Percentiles rank a stretch among this genome's conserved stretches.
These are phyloP conservation scores for Penicillium sp. DNA, from an alignment of 2,329 filamentous ascomycete genomes.

Conservation along the genomic window DNA sequence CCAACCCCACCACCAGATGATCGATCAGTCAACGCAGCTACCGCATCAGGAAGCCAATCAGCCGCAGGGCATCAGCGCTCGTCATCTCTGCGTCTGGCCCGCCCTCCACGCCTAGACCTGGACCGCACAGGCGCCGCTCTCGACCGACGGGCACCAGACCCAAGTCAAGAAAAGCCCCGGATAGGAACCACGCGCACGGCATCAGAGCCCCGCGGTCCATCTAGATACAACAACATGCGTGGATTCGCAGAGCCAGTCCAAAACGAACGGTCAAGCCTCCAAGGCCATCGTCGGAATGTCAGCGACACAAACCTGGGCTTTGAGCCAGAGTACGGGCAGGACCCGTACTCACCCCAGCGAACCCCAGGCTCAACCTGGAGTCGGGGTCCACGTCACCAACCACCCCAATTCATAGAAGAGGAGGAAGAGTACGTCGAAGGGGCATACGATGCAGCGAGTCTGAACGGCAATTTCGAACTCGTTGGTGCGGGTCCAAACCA, in stretches of 20 bases:
- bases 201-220: slow-evolving; percentile 53
- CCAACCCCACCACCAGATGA: slow-evolving; percentile 97
- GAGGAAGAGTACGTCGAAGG: slow-evolving; percentile 74
- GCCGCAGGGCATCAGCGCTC: slow-evolving; percentile 38
- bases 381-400: slow-evolving; percentile 34
- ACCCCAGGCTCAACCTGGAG: slow-evolving; percentile 44
- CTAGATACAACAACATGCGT: slow-evolving; percentile 32
- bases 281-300: slow-evolving; percentile 31
- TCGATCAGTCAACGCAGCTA: slow-evolving; percentile 58
- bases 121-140: slow-evolving; percentile 31
- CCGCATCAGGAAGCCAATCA: slow-evolving; percentile 26
- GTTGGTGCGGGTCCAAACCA: slow-evolving; percentile 50
- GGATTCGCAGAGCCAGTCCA: slow-evolving; percentile 31
- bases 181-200: slow-evolving; percentile 53
- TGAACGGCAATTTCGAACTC: slow-evolving; percentile 81
- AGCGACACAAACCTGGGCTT: slow-evolving; percentile 31
- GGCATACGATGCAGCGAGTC: slow-evolving; percentile 68
- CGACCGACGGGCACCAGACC: slow-evolving; percentile 33
- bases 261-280: slow-evolving; percentile 34
- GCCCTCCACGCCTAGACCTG: slow-evolving; percentile 50
- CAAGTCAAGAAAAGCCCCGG: slow-evolving; percentile 40
- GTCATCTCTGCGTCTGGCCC: slow-evolving; percentile 51
- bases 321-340: slow-evolving; percentile 38
- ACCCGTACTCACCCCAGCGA: slow-evolving; percentile 66
- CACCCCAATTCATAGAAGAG: slow-evolving; percentile 73